Evolutionary conservation across 2,329 filamentous ascomycete genomes (phyloP), one percentile per base, ranked within the genome.

Genomic region (Colletotrichum lentis): DNA sequence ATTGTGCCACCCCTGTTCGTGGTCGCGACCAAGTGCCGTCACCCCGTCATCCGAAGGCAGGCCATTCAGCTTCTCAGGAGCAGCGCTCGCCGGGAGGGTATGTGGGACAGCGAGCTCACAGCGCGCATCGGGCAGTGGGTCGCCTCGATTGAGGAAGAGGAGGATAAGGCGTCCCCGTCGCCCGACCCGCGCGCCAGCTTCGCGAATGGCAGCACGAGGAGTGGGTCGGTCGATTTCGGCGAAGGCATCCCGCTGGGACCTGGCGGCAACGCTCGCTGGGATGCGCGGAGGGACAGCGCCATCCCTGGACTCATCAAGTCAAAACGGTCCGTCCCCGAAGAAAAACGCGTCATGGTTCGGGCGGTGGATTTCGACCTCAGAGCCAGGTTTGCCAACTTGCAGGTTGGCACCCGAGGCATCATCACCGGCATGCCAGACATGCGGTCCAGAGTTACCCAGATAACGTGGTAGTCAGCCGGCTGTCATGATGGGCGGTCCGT

Each of bases 51-150:
- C 41, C 84, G 89, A 22, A 81, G 87, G 20, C 84, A 86, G 70
- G 89, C 89, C 8, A 88, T 91, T 49, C 82, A 86, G 74, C 76
- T 91, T 44, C 77, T 91, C 63, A 81, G 82, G 58, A 86, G 83
- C 71, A 88, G 85, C 73, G 84, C 87, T 8, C 82, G 88, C 53
- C 81, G 88, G 56, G 90, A 91, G 76, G 89, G 87, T 24, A 88
- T 91, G 83, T 91, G 89, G 89, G 89, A 92, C 72, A 89, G 85
- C 72, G 83, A 86, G 70, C 80, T 88, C 68, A 80, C 83, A 12
- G 85, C 86, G 1, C 81, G 81, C 8, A 87, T 88, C 71, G 83
- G 82, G 54, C 80, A 79, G 66, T 88, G 85, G 85, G 80, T 88
- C 44, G 82, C 85, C 74, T 77, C 80, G 10, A 80, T 88, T 18